Conservation (phyloP, 2,329 filamentous ascomycete genomes). For the Pseudonectria foliicola region DNA sequence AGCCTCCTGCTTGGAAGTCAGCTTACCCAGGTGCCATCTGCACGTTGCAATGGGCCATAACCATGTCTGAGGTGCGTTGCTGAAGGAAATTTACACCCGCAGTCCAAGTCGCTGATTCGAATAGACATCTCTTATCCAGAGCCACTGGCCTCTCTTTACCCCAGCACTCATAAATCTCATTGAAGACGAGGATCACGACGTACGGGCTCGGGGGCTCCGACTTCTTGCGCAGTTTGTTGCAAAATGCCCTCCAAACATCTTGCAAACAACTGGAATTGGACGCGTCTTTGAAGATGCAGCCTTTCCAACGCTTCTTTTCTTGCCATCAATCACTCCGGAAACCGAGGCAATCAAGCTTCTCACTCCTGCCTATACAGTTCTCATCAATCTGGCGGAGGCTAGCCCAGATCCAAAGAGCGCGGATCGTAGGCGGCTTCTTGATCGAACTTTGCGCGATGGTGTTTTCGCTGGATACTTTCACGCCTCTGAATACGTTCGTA, state of each 20-base stretch:
- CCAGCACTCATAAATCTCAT: slow-evolving; percentile 63
- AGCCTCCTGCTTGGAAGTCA: slow-evolving; percentile 18
- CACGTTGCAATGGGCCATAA: slow-evolving; percentile 47
- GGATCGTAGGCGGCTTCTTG: slow-evolving; percentile 35
- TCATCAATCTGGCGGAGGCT: slow-evolving; percentile 48
- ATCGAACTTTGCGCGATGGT: slow-evolving; percentile 49
- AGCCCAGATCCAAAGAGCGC: slow-evolving; percentile 17
- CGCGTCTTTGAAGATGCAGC: slow-evolving; percentile 62
- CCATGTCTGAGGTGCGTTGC: slow-evolving; percentile 38
- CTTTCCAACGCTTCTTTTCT: slow-evolving; percentile 64
- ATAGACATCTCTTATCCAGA: slow-evolving; percentile 38
- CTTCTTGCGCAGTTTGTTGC: slow-evolving; percentile 48
- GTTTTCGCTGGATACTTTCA: slow-evolving; percentile 50
- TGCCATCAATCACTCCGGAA: slow-evolving; percentile 72
- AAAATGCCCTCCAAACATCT: slow-evolving; percentile 43
- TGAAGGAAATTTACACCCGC: too few relatives aligned
- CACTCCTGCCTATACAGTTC: slow-evolving; percentile 55
- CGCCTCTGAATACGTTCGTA: slow-evolving; percentile 47
- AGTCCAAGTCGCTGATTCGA: too few relatives aligned
- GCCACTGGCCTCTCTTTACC: slow-evolving; percentile 60
- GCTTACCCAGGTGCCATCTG: slow-evolving; percentile 14
- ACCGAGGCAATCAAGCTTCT: slow-evolving; percentile 61
- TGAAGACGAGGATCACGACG: slow-evolving; percentile 51
- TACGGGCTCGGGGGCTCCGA: slow-evolving; percentile 50
- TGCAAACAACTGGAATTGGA: slow-evolving; percentile 57